Evolutionary conservation across 257 asterid species (phyloP).

Genomic region (Leptodermis oblonga): DNA sequence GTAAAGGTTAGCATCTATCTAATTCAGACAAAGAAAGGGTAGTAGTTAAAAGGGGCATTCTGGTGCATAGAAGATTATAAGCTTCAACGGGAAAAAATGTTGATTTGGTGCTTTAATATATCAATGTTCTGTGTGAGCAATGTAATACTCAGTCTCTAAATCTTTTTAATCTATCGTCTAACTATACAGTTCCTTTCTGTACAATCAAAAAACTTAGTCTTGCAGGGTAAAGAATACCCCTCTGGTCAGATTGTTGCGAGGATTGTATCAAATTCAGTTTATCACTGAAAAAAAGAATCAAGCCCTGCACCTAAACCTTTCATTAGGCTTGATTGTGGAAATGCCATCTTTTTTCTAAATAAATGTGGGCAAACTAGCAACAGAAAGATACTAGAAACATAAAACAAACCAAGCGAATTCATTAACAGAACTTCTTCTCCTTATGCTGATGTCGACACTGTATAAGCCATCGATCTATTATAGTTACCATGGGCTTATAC

Average conservation of each 20-base stretch:
- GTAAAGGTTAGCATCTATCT: no score
- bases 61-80: no score
- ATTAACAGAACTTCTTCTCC: not conserved
- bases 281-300: no score
- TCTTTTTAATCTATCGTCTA: not conserved
- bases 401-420: not conserved
- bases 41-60: no score
- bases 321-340: no score
- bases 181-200: not conserved
- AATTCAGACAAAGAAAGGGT: no score
- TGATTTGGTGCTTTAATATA: not conserved
- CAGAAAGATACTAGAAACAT: not conserved
- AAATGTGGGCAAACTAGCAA: no score
- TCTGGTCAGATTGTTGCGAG: no score
- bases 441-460: not conserved
- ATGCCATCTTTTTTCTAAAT: no score
- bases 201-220: not conserved
- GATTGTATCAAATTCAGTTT: no score
- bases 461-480: not conserved
- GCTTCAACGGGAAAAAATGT: not conserved
- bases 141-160: not conserved
- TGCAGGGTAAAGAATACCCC: not conserved
- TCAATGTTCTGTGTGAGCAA: not conserved
- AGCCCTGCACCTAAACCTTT: no score
- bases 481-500: not conserved